These are phyloP conservation scores for Xylaria digitata DNA, from an alignment of 2,329 filamentous ascomycete species.

Conservation along the genomic window DNA sequence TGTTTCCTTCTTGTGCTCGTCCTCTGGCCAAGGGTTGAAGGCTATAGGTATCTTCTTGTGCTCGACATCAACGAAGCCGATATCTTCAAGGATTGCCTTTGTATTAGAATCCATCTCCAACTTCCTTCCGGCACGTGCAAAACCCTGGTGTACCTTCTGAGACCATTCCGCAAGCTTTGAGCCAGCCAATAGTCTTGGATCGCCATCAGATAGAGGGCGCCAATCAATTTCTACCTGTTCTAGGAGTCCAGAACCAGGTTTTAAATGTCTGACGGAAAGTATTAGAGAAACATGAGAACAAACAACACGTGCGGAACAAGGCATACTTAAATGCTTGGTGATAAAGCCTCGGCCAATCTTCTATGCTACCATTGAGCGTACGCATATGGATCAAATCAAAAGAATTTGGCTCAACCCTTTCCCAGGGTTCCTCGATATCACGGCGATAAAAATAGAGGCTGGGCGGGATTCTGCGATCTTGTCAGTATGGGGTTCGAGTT, in stretches of 20 bases:
- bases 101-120: slow-evolving; percentile 70
- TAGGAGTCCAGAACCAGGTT: slow-evolving; percentile 78
- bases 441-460: slow-evolving; percentile 76
- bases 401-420: slow-evolving; percentile 58
- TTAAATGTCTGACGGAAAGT: slow-evolving; percentile 71
- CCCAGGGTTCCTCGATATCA: slow-evolving; percentile 84
- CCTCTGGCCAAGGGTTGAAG: slow-evolving; percentile 77
- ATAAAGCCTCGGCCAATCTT: slow-evolving; percentile 81
- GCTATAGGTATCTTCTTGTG: slow-evolving; percentile 77
- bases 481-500: slow-evolving; percentile 32
- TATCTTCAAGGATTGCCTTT: slow-evolving; percentile 69
- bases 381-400: slow-evolving; percentile 89
- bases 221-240: slow-evolving; percentile 94
- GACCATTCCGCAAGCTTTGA: slow-evolving; percentile 77
- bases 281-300: slow-evolving; percentile 14
- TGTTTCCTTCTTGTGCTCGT: slow-evolving; percentile 73
- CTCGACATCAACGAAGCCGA: slow-evolving; percentile 84
- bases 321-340: slow-evolving; percentile 72
- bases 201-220: slow-evolving; percentile 76
- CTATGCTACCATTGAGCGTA: slow-evolving; percentile 81
- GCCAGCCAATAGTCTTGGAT: slow-evolving; percentile 51
- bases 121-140: slow-evolving; percentile 71
- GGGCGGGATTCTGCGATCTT: slow-evolving; percentile 70
- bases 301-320: neutral
- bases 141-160: slow-evolving; percentile 73